Conservation (phyloP, 176 grass and related monocot species). For the Rhipidocladum racemiflorum region DNA sequence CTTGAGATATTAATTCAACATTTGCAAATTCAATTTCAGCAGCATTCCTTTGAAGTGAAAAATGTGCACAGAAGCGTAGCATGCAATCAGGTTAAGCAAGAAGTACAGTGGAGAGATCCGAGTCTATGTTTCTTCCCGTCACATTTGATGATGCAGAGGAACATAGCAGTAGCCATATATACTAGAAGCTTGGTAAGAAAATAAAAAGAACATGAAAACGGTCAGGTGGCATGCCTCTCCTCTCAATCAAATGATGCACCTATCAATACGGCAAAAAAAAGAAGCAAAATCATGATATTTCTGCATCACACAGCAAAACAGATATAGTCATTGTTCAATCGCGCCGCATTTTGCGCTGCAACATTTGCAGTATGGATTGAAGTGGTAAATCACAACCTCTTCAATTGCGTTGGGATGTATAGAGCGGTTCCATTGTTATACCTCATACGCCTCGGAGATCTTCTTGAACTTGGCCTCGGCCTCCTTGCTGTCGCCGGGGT, state of each 20-base stretch:
- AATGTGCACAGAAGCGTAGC: not conserved
- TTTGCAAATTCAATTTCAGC: not conserved
- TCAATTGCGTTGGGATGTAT: not conserved
- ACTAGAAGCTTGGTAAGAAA: not conserved
- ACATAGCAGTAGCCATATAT: not conserved
- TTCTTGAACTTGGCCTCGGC: slow-evolving; percentile 92
- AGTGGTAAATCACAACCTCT: not conserved
- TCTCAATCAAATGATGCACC: not conserved
- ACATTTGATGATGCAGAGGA: not conserved
- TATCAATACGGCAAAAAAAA: not conserved
- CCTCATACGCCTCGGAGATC: slow-evolving; percentile 94
- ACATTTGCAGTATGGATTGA: not conserved
- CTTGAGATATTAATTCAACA: not conserved
- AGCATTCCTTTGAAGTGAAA: not conserved
- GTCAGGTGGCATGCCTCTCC: too few species aligned
- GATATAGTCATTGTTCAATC: not conserved
- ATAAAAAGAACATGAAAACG: not conserved
- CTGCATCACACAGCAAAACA: not conserved
- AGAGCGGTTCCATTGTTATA: not conserved
- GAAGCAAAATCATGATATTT: not conserved
- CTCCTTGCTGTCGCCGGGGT: slow-evolving; percentile 60
- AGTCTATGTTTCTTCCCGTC: not conserved
- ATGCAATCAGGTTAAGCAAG: not conserved
- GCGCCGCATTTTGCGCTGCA: not conserved
- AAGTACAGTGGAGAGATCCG: not conserved